These are phyloP conservation scores for Gastrolobium bilobum DNA, from an alignment of 306 rosid species.

Conservation along the genomic window DNA sequence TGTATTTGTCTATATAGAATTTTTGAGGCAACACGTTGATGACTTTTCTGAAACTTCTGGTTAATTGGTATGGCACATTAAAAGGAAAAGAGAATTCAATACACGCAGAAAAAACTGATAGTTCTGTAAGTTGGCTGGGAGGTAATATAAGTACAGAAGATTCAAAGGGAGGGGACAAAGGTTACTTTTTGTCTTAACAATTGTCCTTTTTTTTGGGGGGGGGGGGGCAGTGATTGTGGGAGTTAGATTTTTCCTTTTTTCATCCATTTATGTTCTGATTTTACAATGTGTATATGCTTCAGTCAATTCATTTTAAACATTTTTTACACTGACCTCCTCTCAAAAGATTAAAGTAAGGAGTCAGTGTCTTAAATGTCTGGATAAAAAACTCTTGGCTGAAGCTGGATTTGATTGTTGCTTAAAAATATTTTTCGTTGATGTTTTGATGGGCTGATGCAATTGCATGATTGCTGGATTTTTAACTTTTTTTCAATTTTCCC, in stretches of 20 bases:
- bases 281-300: neutral
- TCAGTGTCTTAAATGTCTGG: neutral
- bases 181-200: no score
- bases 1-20: no score
- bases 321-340: neutral
- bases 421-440: neutral
- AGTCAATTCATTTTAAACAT: neutral
- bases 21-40: no score
- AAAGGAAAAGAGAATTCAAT: neutral
- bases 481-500: neutral
- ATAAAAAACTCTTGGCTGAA: neutral
- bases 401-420: neutral
- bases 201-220: no score
- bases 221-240: neutral
- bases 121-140: constrained; percentile 1
- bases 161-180: neutral
- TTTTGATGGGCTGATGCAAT: neutral
- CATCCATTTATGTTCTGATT: neutral
- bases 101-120: neutral
- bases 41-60: constrained; percentile 5
- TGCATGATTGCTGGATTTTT: neutral
- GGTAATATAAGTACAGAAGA: neutral
- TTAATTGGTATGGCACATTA: neutral
- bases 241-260: neutral
- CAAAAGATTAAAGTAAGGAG: neutral